A percentile compares a stretch with the other conserved stretches of the same genome.
These are phyloP conservation scores for Raphanus raphanistrum DNA, from an alignment of 345 rosid species.

Conservation along the genomic window DNA sequence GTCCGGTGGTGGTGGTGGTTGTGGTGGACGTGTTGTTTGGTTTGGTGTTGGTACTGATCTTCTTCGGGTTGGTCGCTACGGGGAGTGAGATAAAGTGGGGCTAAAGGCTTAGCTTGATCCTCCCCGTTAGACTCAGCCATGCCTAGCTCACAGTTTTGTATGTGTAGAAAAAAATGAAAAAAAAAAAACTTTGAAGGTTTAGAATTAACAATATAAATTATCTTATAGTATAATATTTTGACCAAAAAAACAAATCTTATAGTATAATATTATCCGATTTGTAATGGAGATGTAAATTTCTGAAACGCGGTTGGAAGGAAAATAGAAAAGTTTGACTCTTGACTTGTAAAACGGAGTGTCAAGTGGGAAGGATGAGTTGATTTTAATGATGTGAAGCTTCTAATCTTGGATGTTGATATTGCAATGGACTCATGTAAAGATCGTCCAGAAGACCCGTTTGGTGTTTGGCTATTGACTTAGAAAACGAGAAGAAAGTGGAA, in stretches of 20 bases:
- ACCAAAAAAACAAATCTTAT: no score
- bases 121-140: conserved; percentile 26
- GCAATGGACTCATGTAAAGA: not conserved
- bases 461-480: conserved; percentile 17
- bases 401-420: conserved; percentile 7
- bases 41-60: conserved; percentile 15
- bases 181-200: not conserved
- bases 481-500: not conserved
- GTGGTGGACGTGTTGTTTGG: conserved; percentile 17
- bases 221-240: no score
- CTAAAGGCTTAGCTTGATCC: conserved; percentile 28
- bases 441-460: not conserved
- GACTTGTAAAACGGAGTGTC: conserved; percentile 12
- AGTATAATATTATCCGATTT: not conserved
- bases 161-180: not conserved
- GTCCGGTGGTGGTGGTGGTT: not conserved
- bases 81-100: conserved; percentile 21
- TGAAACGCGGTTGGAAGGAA: conserved; percentile 21
- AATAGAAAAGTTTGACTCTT: conserved; percentile 20
- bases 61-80: conserved; percentile 26
- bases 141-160: not conserved
- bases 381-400: conserved; percentile 11
- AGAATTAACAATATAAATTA: not conserved
- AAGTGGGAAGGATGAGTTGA: conserved; percentile 27
- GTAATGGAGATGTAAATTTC: conserved; percentile 5